Evolutionary conservation across 2,329 filamentous ascomycete species (phyloP).

Genomic region (Epichloe coenophiala): DNA sequence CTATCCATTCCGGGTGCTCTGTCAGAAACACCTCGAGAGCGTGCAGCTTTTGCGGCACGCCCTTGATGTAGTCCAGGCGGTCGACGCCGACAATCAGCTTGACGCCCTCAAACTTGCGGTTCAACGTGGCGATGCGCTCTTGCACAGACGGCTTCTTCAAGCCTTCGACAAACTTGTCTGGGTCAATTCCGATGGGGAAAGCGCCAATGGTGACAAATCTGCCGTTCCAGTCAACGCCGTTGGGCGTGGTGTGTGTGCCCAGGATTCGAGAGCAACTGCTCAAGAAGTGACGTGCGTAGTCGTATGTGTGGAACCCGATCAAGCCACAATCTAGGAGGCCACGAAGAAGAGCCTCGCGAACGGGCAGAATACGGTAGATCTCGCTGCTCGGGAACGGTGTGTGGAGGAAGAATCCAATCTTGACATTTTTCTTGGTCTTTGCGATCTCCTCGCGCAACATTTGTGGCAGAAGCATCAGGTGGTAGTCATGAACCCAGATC

Average conservation of each 20-base stretch:
- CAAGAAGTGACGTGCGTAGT: conserved; percentile 95
- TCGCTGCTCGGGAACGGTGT: conserved; percentile 95
- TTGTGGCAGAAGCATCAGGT: conserved; percentile 89
- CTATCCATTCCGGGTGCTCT: conserved; percentile 95
- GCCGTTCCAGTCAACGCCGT: conserved; percentile 81
- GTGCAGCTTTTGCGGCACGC: conserved; percentile 93
- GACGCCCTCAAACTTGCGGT: conserved; percentile 86
- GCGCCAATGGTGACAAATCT: conserved; percentile 85
- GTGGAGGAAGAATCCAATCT: conserved; percentile 96
- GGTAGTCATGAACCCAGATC: conserved; percentile 98
- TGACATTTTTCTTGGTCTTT: conserved; percentile 72
- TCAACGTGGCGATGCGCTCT: conserved; percentile 71
- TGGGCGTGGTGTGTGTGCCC: conserved; percentile 68
- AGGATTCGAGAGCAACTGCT: conserved; percentile 93
- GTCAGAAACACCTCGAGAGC: conserved; percentile 93
- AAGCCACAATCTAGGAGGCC: conserved; percentile 88
- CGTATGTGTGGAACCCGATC: conserved; percentile 96
- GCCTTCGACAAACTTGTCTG: conserved; percentile 87
- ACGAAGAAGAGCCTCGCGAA: conserved; percentile 74
- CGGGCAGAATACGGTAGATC: conserved; percentile 90
- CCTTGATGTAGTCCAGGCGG: conserved; percentile 96
- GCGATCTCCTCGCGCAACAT: conserved; percentile 90
- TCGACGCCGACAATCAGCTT: conserved; percentile 96
- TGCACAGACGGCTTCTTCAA: conserved; percentile 76
- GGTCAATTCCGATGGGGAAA: conserved; percentile 95